These are phyloP conservation scores for Botryotinia globosa DNA, from an alignment of 2,329 filamentous ascomycete genomes.

Conservation along the genomic window DNA sequence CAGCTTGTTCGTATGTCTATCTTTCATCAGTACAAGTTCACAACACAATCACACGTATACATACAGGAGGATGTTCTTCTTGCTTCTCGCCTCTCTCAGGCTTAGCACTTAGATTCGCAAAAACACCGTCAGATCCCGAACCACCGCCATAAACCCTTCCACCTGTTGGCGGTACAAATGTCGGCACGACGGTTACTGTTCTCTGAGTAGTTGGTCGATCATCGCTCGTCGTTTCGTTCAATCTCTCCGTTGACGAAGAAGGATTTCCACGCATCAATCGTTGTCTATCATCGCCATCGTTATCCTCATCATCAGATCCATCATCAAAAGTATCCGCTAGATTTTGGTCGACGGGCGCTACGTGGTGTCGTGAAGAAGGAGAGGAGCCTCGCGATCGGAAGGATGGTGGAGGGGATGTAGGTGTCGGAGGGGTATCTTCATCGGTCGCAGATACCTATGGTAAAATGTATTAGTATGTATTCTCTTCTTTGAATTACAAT, in stretches of 20 bases:
- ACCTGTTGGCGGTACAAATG: constrained; percentile 31
- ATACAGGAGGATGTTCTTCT: constrained; percentile 89
- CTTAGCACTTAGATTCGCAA: constrained; percentile 90
- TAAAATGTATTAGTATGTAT: constrained; percentile 30
- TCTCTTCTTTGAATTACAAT: constrained; percentile 18
- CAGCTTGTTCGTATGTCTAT: constrained; percentile 96
- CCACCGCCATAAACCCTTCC: constrained; percentile 65
- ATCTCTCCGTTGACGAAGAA: constrained; percentile 34
- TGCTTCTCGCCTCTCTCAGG: constrained; percentile 75
- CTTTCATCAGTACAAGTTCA: constrained; percentile 21
- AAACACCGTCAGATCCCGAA: constrained; percentile 88
- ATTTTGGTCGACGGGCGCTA: constrained; percentile 63
- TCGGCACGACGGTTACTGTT: constrained; percentile 33
- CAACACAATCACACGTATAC: constrained; percentile 41
- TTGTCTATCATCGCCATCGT: constrained; percentile 78
- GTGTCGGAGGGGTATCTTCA: constrained; percentile 45
- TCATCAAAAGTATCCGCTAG: constrained; percentile 89
- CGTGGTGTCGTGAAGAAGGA: constrained; percentile 47
- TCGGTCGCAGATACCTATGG: constrained; percentile 57
- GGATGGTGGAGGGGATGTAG: constrained; percentile 67
- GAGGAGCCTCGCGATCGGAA: constrained; percentile 85
- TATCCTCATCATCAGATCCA: constrained; percentile 69
- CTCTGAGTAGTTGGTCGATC: constrained; percentile 31
- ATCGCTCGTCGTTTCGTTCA: constrained; percentile 25
- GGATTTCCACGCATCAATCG: constrained; percentile 71